Conservation (phyloP, 2,329 filamentous ascomycete species). For the Scedosporium aurantiacum region DNA sequence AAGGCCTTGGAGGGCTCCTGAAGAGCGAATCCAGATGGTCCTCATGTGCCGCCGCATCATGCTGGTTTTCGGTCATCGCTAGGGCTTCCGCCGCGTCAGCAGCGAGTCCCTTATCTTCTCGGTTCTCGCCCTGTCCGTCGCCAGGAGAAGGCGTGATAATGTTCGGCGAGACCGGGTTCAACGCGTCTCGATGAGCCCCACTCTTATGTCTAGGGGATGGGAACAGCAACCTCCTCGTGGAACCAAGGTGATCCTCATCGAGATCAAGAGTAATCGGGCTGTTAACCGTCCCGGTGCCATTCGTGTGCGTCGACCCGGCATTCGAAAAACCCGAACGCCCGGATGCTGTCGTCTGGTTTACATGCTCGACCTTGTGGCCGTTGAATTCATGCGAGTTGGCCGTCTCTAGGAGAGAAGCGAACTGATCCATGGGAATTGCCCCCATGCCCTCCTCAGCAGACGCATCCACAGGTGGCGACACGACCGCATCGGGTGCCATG, state of each 20-base stretch:
- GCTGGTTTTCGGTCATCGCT: conserved; percentile 17
- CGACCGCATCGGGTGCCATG: background rate
- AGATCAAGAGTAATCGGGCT: conserved; percentile 45
- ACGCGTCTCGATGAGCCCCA: conserved; percentile 31
- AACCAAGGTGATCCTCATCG: conserved; percentile 31
- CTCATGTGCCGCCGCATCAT: conserved; percentile 33
- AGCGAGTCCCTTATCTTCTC: conserved; percentile 22
- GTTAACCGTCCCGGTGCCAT: conserved; percentile 42
- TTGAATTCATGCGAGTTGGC: background rate
- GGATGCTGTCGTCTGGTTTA: background rate
- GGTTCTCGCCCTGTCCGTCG: conserved; percentile 10
- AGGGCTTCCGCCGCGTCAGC: conserved; percentile 23
- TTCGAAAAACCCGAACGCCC: conserved; percentile 15
- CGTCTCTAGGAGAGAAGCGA: background rate
- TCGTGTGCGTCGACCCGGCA: conserved; percentile 40
- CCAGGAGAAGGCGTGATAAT: conserved; percentile 32
- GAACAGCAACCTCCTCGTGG: conserved; percentile 62
- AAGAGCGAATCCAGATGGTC: conserved; percentile 53
- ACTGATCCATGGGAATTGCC: conserved; percentile 7
- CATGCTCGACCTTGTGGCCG: background rate
- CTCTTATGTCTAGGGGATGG: conserved; percentile 62
- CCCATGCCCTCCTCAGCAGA: background rate
- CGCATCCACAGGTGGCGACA: background rate
- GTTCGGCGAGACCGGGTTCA: conserved; percentile 47
- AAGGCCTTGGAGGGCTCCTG: conserved; percentile 43